phyloP scores from a whole-genome alignment of 2,329 filamentous ascomycete species.

The Trichoderma sp. region DNA sequence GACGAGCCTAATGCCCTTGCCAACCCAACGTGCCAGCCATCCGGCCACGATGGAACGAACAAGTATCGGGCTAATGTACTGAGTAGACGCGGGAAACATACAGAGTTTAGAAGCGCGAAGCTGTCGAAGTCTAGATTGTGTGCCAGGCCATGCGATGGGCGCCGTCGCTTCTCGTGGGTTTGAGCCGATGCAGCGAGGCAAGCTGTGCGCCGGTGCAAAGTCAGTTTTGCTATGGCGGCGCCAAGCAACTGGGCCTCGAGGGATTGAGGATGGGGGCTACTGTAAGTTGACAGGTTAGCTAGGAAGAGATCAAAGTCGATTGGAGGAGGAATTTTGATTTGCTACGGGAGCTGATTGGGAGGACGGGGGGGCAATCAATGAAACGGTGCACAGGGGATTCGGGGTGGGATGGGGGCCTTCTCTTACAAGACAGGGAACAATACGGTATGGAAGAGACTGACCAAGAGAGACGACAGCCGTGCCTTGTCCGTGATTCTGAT shows the following conservation, averaged over 20 bases:
- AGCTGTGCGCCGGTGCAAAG: conserved; percentile 3
- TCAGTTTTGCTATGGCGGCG: conserved; percentile 1
- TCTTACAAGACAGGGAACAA: background rate
- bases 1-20: background rate
- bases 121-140: background rate
- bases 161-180: background rate
- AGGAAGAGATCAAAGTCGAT: background rate
- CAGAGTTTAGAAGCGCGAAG: conserved; percentile 5
- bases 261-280: background rate
- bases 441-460: background rate
- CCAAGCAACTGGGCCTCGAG: background rate
- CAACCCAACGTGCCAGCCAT: background rate
- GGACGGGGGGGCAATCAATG: background rate
- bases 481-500: background rate
- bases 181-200: background rate
- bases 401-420: background rate
- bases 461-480: background rate
- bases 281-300: background rate
- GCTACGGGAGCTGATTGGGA: background rate
- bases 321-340: background rate
- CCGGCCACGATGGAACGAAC: background rate
- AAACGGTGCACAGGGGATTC: background rate
- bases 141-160: background rate
- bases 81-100: background rate
- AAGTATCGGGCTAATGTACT: background rate